Base-by-base conservation (phyloP, 768 basidiomycete genomes). In the Rickenella mellea region DNA sequence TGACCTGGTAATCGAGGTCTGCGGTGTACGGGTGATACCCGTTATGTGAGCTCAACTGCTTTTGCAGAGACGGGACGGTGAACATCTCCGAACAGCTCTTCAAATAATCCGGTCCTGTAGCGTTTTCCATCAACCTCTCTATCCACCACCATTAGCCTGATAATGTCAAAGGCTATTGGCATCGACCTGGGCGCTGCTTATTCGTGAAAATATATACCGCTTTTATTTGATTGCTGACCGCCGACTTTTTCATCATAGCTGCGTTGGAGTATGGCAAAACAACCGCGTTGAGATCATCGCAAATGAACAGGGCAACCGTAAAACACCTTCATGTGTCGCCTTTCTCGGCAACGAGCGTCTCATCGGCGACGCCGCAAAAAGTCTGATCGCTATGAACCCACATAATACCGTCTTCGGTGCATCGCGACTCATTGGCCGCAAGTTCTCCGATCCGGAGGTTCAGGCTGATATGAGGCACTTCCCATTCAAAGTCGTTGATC, bases 211-310 rank as follows among this genome's bases (percentile, higher is more conserved):
- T n/a, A n/a, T n/a, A n/a, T n/a, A n/a, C n/a, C n/a, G n/a, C n/a
- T n/a, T n/a, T n/a, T n/a, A n/a, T n/a, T n/a, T n/a, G n/a, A n/a
- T n/a, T n/a, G n/a, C n/a, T n/a, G n/a, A n/a, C n/a, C n/a, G n/a
- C n/a, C n/a, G n/a, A n/a, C n/a, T n/a, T 47, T 50, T 37, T 27
- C 35, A 57, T 41, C 45, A 22, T 61, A 92, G 88, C 15, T 97
- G 93, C 66, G 93, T 97, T 55, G 93, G 88, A 75, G 93, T 98
- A 48, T 98, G 93, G 92, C 89, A 93, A 75, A 92, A 96, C 58
- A 94, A 98, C 72, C 88, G 93, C 61, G 92, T 96, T 51, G 92
- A 96, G 70, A 96, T 96, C 71, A 97, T 96, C 61, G 86, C 86
- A 68, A 89, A 89, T 57, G 86, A 89, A 66, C 87, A 89, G 71